Conservation (phyloP, 176 grass and related monocot genomes). For the Musa beccarii region DNA sequence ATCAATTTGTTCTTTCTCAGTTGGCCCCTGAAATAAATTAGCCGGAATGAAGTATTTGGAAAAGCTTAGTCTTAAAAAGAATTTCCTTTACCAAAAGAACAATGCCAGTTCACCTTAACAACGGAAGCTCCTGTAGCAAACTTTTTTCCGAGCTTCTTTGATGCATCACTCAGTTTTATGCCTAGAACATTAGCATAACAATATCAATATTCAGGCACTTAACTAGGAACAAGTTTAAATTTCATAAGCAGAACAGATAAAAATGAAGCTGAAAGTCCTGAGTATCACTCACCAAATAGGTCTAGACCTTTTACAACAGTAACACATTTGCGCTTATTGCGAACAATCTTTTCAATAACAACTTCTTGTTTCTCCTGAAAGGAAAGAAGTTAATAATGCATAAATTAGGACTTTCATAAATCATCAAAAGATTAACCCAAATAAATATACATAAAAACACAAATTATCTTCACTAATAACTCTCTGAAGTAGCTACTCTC, state of each 20-base stretch:
- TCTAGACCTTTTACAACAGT: constrained; percentile 98
- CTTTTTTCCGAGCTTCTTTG: constrained; percentile 98
- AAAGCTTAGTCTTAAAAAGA: background rate
- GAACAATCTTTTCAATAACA: constrained; percentile 97
- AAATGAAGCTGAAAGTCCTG: background rate
- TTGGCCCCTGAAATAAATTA: constrained; percentile 54
- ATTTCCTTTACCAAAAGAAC: background rate
- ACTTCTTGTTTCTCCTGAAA: constrained; percentile 87
- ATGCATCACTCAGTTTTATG: constrained; percentile 89
- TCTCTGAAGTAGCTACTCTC: background rate
- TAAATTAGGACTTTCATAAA: background rate
- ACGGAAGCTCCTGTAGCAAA: constrained; percentile 99
- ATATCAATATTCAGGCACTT: constrained; percentile 3
- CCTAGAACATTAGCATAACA: constrained; percentile 36
- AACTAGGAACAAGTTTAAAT: background rate
- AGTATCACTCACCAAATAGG: constrained; percentile 63
- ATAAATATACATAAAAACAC: background rate
- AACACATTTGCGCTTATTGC: constrained; percentile 98
- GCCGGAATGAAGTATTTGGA: background rate
- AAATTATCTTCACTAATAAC: background rate
- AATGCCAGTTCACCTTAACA: constrained; percentile 56
- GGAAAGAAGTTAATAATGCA: constrained; percentile 7
- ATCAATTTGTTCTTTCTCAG: constrained; percentile 99
- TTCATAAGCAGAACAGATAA: background rate
- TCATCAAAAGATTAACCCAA: background rate